Conservation (phyloP, 768 basidiomycete genomes). For the Pisolithus orientalis region DNA sequence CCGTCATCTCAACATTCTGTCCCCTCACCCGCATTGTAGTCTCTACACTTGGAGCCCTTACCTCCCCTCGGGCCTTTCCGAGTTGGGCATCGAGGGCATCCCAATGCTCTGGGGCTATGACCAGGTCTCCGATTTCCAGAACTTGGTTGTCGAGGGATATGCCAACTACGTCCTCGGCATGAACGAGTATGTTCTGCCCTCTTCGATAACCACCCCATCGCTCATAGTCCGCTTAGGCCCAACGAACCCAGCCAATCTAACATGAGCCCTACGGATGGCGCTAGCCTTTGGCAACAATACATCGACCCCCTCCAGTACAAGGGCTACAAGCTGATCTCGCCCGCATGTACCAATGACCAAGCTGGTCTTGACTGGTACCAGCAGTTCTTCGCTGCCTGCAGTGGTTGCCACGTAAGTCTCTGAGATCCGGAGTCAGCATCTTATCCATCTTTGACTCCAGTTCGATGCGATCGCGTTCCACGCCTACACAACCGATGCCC, state of each 20-base stretch:
- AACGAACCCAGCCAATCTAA: conserved; percentile 59
- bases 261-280: conserved; percentile 45
- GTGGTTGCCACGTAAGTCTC: conserved; percentile 44
- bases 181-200: conserved; percentile 59
- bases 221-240: conserved; percentile 42
- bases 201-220: background rate
- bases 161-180: conserved; percentile 46
- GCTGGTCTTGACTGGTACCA: conserved; percentile 60
- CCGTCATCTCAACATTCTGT: background rate
- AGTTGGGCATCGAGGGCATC: conserved; percentile 38
- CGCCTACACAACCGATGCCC: conserved; percentile 52
- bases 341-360: conserved; percentile 60
- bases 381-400: conserved; percentile 47
- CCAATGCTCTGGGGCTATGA: conserved; percentile 68
- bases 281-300: conserved; percentile 51
- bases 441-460: conserved; percentile 27
- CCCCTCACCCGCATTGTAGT: conserved; percentile 16
- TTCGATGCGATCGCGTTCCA: conserved; percentile 57
- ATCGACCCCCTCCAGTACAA: conserved; percentile 48
- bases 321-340: conserved; percentile 57
- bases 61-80: conserved; percentile 29
- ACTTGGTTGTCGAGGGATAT: conserved; percentile 42
- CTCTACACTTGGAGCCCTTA: conserved; percentile 63
- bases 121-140: conserved; percentile 39
- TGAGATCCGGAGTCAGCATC: background rate